Base-by-base conservation (phyloP, 2,329 filamentous ascomycete genomes). In the Conoideocrella luteorostrata region DNA sequence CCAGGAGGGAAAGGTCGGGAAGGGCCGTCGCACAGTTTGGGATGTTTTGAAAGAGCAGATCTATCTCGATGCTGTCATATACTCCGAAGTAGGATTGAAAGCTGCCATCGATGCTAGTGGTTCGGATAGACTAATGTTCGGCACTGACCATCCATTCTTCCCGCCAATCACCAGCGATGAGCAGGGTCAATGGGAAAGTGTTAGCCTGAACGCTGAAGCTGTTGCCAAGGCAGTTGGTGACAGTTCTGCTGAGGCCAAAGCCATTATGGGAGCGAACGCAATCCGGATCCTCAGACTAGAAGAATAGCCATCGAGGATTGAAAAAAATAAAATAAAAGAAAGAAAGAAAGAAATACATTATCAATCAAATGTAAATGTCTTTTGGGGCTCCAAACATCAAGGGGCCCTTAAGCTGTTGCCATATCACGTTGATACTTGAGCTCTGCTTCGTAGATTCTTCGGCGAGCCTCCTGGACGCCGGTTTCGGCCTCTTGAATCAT, bases 31-130 rank as follows among this genome's bases (percentile, higher is more conserved):
- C 58, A 72, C 71, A 15, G 57, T 75, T 45, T 81, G 71, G 78
- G 64, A 72, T 68, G 72, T 69, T 15, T 68, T 84, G 28, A 69
- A 68, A 53, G 82, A 80, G 50, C 93, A 95, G 66, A 77, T 95
- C 36, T 93, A 89, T 59, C 75, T 96, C 1, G 89, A 95, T 64
- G 88, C 88, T 0, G 89, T 95, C 12, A 78, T 94, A 6, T 89
- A 93, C 62, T 86, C 83, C 0, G 79, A 84, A 37, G 79, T 87
- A 9, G 86, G 84, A 0, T 61, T 90, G 45, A 80, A 76, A 53
- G 84, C 84, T 2, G 86, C 86, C 0, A 72, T 87, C 2, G 76
- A 81, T 18, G 83, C 82, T 0, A 72, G 75, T 47, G 84, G 85
- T 0, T 70, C 71, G 1, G 85, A 89, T 53, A 72, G 85, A 47